Base-by-base conservation (phyloP, 2,329 filamentous ascomycete genomes). In the Aspergillus aculeatinus region DNA sequence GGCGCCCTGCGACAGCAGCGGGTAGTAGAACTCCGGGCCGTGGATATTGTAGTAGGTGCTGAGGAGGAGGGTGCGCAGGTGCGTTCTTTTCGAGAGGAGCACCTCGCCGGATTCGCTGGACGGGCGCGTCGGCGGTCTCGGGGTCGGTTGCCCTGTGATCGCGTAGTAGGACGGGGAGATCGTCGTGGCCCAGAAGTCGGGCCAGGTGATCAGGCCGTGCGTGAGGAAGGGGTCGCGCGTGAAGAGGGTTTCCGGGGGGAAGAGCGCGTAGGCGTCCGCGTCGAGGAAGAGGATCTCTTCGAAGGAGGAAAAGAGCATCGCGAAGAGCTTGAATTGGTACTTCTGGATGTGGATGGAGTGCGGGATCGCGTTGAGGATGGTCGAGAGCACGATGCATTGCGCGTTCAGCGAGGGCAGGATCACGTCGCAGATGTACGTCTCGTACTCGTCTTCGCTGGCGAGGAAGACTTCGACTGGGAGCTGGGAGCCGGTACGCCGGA, bases 41-140 rank as follows among this genome's bases (percentile, higher is more conserved):
- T 77, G 81, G 50, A 76, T 72, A 63, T 82, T 83, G 68, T 83
- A 83, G 66, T 83, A 83, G 2, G 76, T 72, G 4, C 79, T 74
- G 4, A 83, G 71, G n/a, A 82, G 70, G 1, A 83, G 72, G 1
- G 77, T 76, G 42, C 72, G 71, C 4, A 69, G 62, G 57, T 81
- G 79, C 2, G 73, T 72, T 48, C 65, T 66, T 62, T 82, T 82
- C 10, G 77, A 76, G 21, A 82, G 70, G 16, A 82, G 62, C 4
- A 83, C 65, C 61, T 82, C 76, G 1, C 81, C 80, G 0, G 77
- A 75, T 65, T 82, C 80, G 51, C 72, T 77, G 1, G 77, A 77
- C 60, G 68, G 69, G 10, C 66, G 65, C 19, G 67, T 60, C 7
- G 68, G 54, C 23, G 65, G 65, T 7, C 62, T 62, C 7, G 71